These are phyloP conservation scores for Spiraea crenata DNA, from an alignment of 331 rosid genomes.

Conservation along the genomic window DNA sequence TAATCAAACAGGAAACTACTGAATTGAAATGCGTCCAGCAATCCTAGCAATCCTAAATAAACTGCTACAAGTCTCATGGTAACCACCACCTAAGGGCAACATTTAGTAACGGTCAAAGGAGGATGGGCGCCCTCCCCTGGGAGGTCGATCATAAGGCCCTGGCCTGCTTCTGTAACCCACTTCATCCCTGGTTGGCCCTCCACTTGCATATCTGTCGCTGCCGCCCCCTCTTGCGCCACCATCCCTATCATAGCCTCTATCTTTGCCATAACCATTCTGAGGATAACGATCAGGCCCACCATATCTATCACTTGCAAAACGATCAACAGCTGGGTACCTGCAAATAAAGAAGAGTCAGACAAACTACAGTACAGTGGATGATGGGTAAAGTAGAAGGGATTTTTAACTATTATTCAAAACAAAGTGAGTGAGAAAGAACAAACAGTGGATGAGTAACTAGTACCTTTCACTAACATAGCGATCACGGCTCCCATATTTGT, in stretches of 20 bases:
- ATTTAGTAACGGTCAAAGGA: slow-evolving; percentile 68
- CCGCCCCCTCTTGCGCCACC: slow-evolving; percentile 57
- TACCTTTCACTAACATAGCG: slow-evolving; percentile 89
- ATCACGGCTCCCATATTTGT: slow-evolving; percentile 79
- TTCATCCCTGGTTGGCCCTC: slow-evolving; percentile 55
- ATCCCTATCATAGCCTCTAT: slow-evolving; percentile 62
- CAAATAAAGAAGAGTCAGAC: slow-evolving; percentile 12
- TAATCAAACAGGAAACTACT: background rate
- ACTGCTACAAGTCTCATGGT: slow-evolving; percentile 16
- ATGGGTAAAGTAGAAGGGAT: background rate
- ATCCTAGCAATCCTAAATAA: slow-evolving; percentile 21
- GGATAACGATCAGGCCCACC: slow-evolving; percentile 65
- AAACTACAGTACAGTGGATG: too few relatives aligned
- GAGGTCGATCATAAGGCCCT: slow-evolving; percentile 72
- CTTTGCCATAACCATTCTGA: slow-evolving; percentile 77
- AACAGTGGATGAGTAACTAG: slow-evolving; percentile 7
- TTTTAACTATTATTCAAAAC: background rate
- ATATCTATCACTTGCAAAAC: slow-evolving; percentile 66
- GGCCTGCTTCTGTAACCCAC: slow-evolving; percentile 70
- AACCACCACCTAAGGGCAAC: background rate
- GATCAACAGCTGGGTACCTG: slow-evolving; percentile 66
- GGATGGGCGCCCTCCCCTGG: slow-evolving; percentile 57
- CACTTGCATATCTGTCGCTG: slow-evolving; percentile 60
- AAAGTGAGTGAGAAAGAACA: background rate
- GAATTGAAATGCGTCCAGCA: slow-evolving; percentile 12